Evolutionary conservation across 805 yeast species (phyloP).

Genomic region (Zygotorulaspora chibaensis): DNA sequence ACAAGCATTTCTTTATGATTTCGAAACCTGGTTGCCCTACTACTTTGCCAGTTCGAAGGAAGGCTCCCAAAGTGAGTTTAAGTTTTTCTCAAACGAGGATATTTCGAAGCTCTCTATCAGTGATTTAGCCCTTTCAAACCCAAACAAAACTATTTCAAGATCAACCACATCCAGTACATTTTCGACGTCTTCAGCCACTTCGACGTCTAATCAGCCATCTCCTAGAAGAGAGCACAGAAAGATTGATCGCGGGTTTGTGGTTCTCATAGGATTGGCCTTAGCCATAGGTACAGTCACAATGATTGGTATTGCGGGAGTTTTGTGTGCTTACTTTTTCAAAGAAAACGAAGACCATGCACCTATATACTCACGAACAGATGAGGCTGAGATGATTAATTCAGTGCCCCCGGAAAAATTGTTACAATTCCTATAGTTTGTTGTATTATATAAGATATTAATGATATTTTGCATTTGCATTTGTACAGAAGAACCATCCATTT

Average conservation of each 20-base stretch:
- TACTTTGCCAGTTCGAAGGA: slow-evolving; percentile 8
- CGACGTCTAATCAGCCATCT: slow-evolving; percentile 9
- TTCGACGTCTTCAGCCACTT: slow-evolving; percentile 18
- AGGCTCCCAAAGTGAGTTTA: neutral
- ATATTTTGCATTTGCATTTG: slow-evolving; percentile 4
- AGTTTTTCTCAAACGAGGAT: slow-evolving; percentile 36
- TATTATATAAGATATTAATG: slow-evolving; percentile 13
- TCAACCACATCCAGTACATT: slow-evolving; percentile 18
- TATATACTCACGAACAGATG: slow-evolving; percentile 53
- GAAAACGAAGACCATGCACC: slow-evolving; percentile 42
- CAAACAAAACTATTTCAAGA: slow-evolving; percentile 8
- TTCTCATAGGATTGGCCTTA: slow-evolving; percentile 62
- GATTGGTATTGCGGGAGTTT: slow-evolving; percentile 40
- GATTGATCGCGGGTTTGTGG: slow-evolving; percentile 56
- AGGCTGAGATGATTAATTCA: slow-evolving; percentile 54
- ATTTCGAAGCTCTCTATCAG: slow-evolving; percentile 33
- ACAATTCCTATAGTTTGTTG: slow-evolving; percentile 31
- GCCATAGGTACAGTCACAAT: slow-evolving; percentile 49
- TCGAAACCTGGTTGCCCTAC: slow-evolving; percentile 27
- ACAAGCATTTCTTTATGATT: slow-evolving; percentile 23
- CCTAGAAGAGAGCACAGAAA: slow-evolving; percentile 16
- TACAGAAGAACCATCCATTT: neutral
- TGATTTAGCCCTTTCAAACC: slow-evolving; percentile 19
- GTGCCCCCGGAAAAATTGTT: slow-evolving; percentile 57
- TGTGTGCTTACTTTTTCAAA: slow-evolving; percentile 34